Percentiles rank a stretch among this genome's conserved stretches.
These are phyloP conservation scores for Rhizopogon rudus DNA, from an alignment of 768 basidiomycete species.

Conservation along the genomic window DNA sequence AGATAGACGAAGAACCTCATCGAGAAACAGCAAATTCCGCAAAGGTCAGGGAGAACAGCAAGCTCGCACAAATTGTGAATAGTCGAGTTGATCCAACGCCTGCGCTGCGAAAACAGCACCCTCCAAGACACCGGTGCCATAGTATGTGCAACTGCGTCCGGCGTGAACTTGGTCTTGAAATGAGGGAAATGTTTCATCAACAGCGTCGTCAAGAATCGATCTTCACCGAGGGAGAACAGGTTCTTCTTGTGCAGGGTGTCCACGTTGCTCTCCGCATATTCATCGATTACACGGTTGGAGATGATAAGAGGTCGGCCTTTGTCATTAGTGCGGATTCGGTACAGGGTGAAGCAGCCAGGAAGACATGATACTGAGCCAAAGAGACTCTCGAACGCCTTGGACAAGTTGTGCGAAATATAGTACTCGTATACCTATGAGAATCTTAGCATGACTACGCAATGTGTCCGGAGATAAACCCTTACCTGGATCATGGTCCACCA, in stretches of 20 bases:
- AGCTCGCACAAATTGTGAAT: conserved; percentile 66
- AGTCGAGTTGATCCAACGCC: conserved; percentile 74
- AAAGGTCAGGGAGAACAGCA: conserved; percentile 55
- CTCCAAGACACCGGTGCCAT: conserved; percentile 59
- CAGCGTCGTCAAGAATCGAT: conserved; percentile 65
- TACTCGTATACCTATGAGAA: conserved; percentile 55
- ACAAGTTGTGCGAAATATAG: conserved; percentile 62
- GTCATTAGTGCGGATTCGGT: conserved; percentile 66
- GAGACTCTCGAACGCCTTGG: conserved; percentile 64
- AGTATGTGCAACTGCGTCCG: conserved; percentile 58
- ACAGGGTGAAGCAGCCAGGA: conserved; percentile 72
- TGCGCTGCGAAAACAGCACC: conserved; percentile 60
- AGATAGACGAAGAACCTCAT: conserved; percentile 70
- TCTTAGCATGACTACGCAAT: conserved; percentile 3
- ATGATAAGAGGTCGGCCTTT: conserved; percentile 70
- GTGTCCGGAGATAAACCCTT: background rate
- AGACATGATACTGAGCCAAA: conserved; percentile 71
- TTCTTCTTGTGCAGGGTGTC: conserved; percentile 75
- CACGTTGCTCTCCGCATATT: conserved; percentile 60
- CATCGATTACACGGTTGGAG: conserved; percentile 65
- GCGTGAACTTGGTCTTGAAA: conserved; percentile 66
- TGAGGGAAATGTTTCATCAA: conserved; percentile 68
- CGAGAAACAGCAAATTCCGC: conserved; percentile 71
- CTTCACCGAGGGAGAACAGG: conserved; percentile 62
- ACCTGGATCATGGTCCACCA: conserved; percentile 81